Percentiles rank a stretch among this genome's conserved stretches.
Evolutionary conservation across 441 rosid species (phyloP).

Genomic region (Viola pubescens): DNA sequence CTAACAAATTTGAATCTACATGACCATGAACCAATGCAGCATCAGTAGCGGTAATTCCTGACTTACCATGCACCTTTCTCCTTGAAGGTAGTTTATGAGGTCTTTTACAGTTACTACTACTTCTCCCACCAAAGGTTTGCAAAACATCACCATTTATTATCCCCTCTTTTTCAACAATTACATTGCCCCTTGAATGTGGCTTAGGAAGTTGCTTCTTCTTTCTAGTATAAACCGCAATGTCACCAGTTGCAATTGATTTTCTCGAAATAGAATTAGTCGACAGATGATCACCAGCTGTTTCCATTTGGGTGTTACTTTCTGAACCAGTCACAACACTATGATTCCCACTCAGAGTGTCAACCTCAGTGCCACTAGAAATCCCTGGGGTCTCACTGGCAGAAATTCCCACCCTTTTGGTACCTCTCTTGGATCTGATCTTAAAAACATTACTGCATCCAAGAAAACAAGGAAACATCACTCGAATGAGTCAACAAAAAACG

Average conservation of each 20-base stretch:
- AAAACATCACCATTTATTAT: slow-evolving; percentile 1
- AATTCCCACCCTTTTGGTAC: slow-evolving; percentile 16
- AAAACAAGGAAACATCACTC: background rate
- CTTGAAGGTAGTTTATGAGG: slow-evolving; percentile 5
- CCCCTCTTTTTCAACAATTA: slow-evolving; percentile 2
- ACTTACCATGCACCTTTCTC: slow-evolving; percentile 7
- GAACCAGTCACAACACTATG: slow-evolving; percentile 7
- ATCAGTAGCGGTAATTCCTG: background rate
- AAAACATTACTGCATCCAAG: slow-evolving; percentile 21
- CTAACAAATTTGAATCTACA: slow-evolving; percentile 10
- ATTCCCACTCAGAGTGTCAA: slow-evolving; percentile 5
- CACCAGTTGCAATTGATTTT: background rate
- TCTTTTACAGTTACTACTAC: slow-evolving; percentile 1
- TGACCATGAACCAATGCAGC: slow-evolving; percentile 1
- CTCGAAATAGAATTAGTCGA: background rate
- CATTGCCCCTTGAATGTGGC: background rate
- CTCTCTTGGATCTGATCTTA: slow-evolving; percentile 17
- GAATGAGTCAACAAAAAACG: background rate
- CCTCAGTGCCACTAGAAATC: slow-evolving; percentile 15
- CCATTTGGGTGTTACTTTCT: background rate
- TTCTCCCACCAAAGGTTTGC: background rate
- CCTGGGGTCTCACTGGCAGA: slow-evolving; percentile 12
- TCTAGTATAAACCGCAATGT: slow-evolving; percentile 3
- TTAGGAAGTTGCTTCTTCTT: slow-evolving; percentile 7
- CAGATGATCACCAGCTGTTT: slow-evolving; percentile 3